A percentile compares a stretch with the other conserved stretches of the same genome.
phyloP scores from a whole-genome alignment of 2,329 filamentous ascomycete species.

The Diaporthe batatas region DNA sequence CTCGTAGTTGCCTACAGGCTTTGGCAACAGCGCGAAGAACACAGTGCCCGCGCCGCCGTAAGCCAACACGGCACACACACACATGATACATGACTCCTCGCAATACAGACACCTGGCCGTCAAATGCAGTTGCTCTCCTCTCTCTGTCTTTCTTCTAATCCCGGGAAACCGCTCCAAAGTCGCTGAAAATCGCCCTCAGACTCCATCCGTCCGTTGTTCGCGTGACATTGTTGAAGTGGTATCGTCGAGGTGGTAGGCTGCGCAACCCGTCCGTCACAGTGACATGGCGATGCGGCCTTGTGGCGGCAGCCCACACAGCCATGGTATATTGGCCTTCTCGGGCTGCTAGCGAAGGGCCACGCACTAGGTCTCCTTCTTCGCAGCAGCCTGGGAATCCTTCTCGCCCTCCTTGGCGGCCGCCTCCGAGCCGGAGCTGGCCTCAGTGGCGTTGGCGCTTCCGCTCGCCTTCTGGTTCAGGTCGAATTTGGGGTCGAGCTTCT shows the following conservation, averaged over 20 bases:
- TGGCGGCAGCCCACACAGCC: neutral
- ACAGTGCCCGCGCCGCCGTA: neutral
- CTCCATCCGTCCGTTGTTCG: slow-evolving; percentile 22
- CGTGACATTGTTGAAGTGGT: slow-evolving; percentile 25
- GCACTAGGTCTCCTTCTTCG: slow-evolving; percentile 38
- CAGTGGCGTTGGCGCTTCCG: neutral
- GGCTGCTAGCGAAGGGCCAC: neutral
- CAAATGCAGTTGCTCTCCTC: slow-evolving; percentile 37
- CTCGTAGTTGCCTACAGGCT: slow-evolving; percentile 20
- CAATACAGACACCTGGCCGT: slow-evolving; percentile 35
- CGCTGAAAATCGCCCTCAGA: slow-evolving; percentile 29
- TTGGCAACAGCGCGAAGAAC: slow-evolving; percentile 2
- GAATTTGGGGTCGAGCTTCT: slow-evolving; percentile 42
- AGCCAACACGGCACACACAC: neutral
- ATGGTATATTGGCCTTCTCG: neutral
- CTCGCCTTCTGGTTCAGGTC: slow-evolving; percentile 37
- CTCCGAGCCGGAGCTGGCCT: neutral
- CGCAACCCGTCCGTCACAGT: neutral
- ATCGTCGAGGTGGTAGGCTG: slow-evolving; percentile 19
- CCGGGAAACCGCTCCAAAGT: slow-evolving; percentile 29
- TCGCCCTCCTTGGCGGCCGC: slow-evolving; percentile 13
- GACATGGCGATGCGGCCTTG: slow-evolving; percentile 2
- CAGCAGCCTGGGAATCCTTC: slow-evolving; percentile 31
- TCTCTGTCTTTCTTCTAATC: slow-evolving; percentile 34
- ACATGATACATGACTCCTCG: slow-evolving; percentile 38